Percentiles rank a stretch among this genome's conserved stretches.
Conservation (phyloP, 306 rosid species). For the Corylus avellana region DNA sequence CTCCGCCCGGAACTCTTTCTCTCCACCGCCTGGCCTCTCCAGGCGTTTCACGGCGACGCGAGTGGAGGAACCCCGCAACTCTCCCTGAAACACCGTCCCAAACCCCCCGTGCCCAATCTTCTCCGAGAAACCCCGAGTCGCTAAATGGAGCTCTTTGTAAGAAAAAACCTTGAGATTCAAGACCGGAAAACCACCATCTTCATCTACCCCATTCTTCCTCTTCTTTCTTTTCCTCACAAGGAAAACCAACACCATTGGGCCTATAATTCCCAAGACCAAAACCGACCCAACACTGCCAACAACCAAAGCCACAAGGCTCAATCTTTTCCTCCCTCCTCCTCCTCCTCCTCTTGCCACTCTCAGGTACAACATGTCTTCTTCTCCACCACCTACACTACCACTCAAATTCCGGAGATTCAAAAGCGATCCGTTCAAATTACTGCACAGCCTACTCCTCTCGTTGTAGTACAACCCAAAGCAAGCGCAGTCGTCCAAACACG, state of each 20-base stretch:
- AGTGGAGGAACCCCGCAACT: conserved; percentile 53
- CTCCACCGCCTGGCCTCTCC: conserved; percentile 87
- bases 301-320: conserved; percentile 37
- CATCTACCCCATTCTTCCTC: conserved; percentile 35
- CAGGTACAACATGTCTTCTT: conserved; percentile 32
- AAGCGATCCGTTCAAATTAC: conserved; percentile 43
- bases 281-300: conserved; percentile 43
- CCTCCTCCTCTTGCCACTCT: conserved; percentile 37
- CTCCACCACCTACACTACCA: neutral
- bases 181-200: conserved; percentile 40
- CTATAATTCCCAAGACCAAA: conserved; percentile 40
- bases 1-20: conserved; percentile 86
- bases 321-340: conserved; percentile 6
- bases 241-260: conserved; percentile 38
- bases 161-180: conserved; percentile 64
- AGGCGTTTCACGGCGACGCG: conserved; percentile 76
- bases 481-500: conserved; percentile 48
- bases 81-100: conserved; percentile 81
- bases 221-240: conserved; percentile 22
- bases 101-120: conserved; percentile 89
- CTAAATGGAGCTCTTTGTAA: conserved; percentile 70
- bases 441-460: conserved; percentile 39
- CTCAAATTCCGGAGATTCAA: conserved; percentile 54
- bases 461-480: conserved; percentile 54
- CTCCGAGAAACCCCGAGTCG: conserved; percentile 66